phyloP scores from a whole-genome alignment of 2,329 filamentous ascomycete species.

The Penicillium sp. region DNA sequence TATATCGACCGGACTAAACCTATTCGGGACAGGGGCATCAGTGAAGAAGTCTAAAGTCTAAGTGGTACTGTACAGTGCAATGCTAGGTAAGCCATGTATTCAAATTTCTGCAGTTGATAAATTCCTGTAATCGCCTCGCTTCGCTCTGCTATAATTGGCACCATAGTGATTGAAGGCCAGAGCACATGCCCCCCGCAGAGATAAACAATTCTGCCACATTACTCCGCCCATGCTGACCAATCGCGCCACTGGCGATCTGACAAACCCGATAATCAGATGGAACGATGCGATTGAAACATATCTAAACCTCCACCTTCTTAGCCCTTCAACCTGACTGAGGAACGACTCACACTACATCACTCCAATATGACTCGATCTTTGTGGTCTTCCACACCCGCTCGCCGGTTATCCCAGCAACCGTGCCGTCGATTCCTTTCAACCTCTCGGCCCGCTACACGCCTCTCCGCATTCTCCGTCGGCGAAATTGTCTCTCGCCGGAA shows the following conservation, averaged over 20 bases:
- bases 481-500: slow-evolving; percentile 21
- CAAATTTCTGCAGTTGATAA: no score
- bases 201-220: slow-evolving; percentile 27
- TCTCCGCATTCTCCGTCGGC: slow-evolving; percentile 32
- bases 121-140: no score
- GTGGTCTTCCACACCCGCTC: slow-evolving; percentile 23
- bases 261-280: slow-evolving; percentile 28
- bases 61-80: no score
- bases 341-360: neutral
- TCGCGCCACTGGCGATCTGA: slow-evolving; percentile 29
- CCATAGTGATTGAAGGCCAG: no score
- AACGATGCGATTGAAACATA: slow-evolving; percentile 8
- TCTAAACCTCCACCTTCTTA: neutral
- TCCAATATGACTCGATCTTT: slow-evolving; percentile 32
- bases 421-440: slow-evolving; percentile 24
- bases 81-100: no score
- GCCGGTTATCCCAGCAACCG: slow-evolving; percentile 24
- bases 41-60: no score
- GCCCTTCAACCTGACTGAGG: no score
- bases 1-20: no score
- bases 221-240: slow-evolving; percentile 31
- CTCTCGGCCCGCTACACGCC: slow-evolving; percentile 22
- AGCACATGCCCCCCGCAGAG: slow-evolving; percentile 11
- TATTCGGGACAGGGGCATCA: no score
- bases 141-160: no score